Evolutionary conservation across 2,329 filamentous ascomycete species (phyloP), one percentile per base, ranked within the genome.

Genomic region (Metarhizium guizhouense): DNA sequence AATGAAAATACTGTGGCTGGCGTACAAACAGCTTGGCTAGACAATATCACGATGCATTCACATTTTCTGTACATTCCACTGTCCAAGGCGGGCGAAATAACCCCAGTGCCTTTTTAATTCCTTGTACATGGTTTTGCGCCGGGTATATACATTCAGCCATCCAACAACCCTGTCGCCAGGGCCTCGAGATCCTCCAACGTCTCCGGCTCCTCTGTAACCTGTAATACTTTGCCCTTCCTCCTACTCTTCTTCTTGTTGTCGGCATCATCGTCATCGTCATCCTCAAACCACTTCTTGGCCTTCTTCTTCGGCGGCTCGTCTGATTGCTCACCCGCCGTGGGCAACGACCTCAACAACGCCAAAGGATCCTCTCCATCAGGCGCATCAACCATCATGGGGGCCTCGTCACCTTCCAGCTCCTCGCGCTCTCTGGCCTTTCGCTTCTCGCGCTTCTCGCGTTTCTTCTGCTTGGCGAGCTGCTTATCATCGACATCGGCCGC

Each of bases 401-500:
- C 68, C 4, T 64, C 62, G 14, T 62, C 65, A 18, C 54, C 61
- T 30, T 65, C 64, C 20, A 30, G 14, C 57, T 74, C 79, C 36
- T 68, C 70, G 65, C 83, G 79, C 61, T 78, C 76, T 63, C 85
- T 75, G 47, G 82, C 83, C 74, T 88, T 93, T 60, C 81, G 76
- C 75, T 86, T 90, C 63, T 87, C 83, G 58, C 80, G 78, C 79
- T 90, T 94, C 71, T 88, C 87, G 63, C 81, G 79, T 68, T 80
- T 84, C 80, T 90, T 92, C 69, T 88, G 81, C 75, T 86, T 90
- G 40, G 84, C 90, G 14, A 87, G 70, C 61, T 83, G 81, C 76
- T 96, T 96, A 72, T 99, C 94, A 59, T 84, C 82, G 40, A 88
- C 71, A 74, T 99, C 94, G 20, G 86, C 89, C 64, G 82, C 77